phyloP scores from a whole-genome alignment of 495 filamentous ascomycete species.

The Penicillium diatomitis region DNA sequence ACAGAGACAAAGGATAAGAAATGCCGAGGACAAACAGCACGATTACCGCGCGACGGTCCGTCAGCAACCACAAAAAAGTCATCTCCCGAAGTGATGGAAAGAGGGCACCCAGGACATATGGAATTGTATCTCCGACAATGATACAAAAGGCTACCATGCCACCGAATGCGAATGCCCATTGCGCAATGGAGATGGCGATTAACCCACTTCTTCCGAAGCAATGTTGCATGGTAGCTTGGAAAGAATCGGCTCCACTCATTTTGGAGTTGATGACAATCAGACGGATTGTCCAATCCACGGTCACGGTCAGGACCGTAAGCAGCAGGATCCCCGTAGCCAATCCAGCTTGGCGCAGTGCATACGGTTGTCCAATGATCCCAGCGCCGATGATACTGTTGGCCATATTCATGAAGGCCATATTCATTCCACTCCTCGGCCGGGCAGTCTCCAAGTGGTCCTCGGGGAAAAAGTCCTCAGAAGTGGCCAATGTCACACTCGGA shows the following conservation, averaged over 20 bases:
- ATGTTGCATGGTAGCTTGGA: conserved; percentile 88
- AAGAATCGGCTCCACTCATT: conserved; percentile 80
- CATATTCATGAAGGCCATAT: conserved; percentile 94
- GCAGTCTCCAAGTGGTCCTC: conserved; percentile 52
- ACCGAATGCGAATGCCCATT: conserved; percentile 97
- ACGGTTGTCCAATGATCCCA: conserved; percentile 95
- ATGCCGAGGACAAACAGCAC: conserved; percentile 73
- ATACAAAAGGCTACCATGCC: conserved; percentile 98
- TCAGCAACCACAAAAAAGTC: conserved; percentile 71
- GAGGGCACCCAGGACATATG: conserved; percentile 72
- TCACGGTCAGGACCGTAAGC: conserved; percentile 67
- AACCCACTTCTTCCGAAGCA: conserved; percentile 86
- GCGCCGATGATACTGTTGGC: conserved; percentile 97
- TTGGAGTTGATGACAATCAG: conserved; percentile 96
- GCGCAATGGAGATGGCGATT: conserved; percentile 79
- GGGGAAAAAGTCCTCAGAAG: conserved; percentile 46
- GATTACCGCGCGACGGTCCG: conserved; percentile 74
- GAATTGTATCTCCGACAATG: conserved; percentile 93
- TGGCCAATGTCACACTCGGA: conserved; percentile 76
- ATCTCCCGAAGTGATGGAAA: conserved; percentile 68
- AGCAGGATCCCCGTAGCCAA: conserved; percentile 70
- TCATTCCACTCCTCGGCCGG: conserved; percentile 56
- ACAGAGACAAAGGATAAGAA: conserved; percentile 87
- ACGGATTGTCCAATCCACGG: conserved; percentile 92
- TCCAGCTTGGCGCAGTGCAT: conserved; percentile 86